phyloP scores from a whole-genome alignment of 2,329 filamentous ascomycete genomes.

The Arthrobotrys megalospora region DNA sequence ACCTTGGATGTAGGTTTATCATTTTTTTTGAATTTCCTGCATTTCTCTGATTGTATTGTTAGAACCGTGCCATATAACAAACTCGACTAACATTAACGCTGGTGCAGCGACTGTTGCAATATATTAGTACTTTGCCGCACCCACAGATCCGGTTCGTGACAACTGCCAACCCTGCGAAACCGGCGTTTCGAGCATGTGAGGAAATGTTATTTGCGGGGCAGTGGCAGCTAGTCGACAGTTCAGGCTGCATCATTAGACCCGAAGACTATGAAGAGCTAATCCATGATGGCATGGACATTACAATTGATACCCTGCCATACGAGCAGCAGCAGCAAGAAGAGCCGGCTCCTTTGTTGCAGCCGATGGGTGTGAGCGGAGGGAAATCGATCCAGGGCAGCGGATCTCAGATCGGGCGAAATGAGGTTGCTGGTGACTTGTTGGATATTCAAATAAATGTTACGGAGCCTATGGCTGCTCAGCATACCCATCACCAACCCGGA shows the following conservation, averaged over 20 bases:
- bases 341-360: slow-evolving; percentile 17
- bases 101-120: slow-evolving; percentile 45
- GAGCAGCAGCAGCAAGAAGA: slow-evolving; percentile 26
- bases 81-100: not conserved
- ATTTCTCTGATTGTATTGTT: not conserved
- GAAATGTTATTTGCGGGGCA: slow-evolving; percentile 40
- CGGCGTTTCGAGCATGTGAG: slow-evolving; percentile 44
- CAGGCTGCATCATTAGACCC: slow-evolving; percentile 49
- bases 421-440: slow-evolving; percentile 51
- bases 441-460: slow-evolving; percentile 32
- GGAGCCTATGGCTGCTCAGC: slow-evolving; percentile 14
- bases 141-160: slow-evolving; percentile 47
- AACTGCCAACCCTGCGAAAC: slow-evolving; percentile 32
- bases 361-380: not conserved
- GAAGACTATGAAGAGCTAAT: slow-evolving; percentile 55
- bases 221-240: slow-evolving; percentile 53
- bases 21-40: not conserved
- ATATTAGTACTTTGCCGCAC: slow-evolving; percentile 48
- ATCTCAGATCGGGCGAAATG: slow-evolving; percentile 9
- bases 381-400: not conserved
- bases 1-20: slow-evolving; percentile 38
- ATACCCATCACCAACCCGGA: slow-evolving; percentile 4
- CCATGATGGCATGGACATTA: slow-evolving; percentile 56
- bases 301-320: slow-evolving; percentile 39
- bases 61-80: not conserved